A percentile compares a stretch with the other conserved stretches of the same genome.
Evolutionary conservation across 129 eudicot genomes (phyloP).

Genomic region (Flaveria linearis): DNA sequence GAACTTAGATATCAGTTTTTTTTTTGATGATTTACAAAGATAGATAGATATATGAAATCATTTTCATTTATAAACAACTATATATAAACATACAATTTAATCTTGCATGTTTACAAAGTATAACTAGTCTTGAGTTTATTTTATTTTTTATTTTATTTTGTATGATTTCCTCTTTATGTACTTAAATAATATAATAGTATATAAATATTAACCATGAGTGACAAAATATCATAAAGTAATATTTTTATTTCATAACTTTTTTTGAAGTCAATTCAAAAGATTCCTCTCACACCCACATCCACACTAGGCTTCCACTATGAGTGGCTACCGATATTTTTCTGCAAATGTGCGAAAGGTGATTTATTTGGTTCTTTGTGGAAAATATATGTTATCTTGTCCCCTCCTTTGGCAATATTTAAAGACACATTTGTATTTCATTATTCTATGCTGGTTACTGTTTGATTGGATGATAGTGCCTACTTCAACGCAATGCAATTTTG

Average conservation of each 20-base stretch:
- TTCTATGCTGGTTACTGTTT: background rate
- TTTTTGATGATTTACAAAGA: too few species aligned
- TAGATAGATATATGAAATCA: too few species aligned
- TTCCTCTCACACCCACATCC: constrained; percentile 38
- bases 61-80: too few species aligned
- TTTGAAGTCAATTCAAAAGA: constrained; percentile 37
- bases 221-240: constrained; percentile 6
- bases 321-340: constrained; percentile 29
- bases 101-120: too few species aligned
- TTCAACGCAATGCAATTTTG: background rate
- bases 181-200: background rate
- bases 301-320: constrained; percentile 42
- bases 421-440: background rate
- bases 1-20: too few species aligned
- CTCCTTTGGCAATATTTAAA: constrained; percentile 9
- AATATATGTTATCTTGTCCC: constrained; percentile 26
- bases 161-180: too few species aligned
- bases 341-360: constrained; percentile 26
- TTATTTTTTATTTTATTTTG: too few species aligned
- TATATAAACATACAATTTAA: too few species aligned
- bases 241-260: background rate
- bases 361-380: constrained; percentile 29
- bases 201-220: constrained; percentile 5
- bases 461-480: background rate
- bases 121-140: too few species aligned